Evolutionary conservation across 2,329 filamentous ascomycete genomes (phyloP), one percentile per base, ranked within the genome.

Genomic region (Phialocephala subalpina): DNA sequence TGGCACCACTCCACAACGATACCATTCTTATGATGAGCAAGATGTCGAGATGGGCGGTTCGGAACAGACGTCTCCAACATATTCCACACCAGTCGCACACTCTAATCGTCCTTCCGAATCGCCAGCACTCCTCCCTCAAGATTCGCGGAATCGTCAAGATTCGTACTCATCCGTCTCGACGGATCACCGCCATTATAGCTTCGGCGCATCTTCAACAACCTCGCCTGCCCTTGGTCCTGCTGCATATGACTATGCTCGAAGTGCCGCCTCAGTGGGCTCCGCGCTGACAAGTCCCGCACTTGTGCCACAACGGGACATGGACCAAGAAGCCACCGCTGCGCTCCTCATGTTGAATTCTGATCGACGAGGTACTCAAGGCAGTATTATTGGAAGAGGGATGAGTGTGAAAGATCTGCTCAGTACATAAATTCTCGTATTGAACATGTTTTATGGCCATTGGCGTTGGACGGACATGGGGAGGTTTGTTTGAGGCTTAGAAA

Each of bases 261-360:
- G 18, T 77, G 66, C 57, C 40, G 61, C 69, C n/a, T 69, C 68
- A 1, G 53, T 71, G 2, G 83, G 80, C 1, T 90, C 84, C 58
- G 80, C 85, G 0, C 75, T 88, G 66, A 88, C 89, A 6, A 89
- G 87, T 68, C 87, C 87, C 1, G 83, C 83, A 8, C 76, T 90
- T 53, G 75, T 79, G 22, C 86, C 87, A 0, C 84, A 86, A 33
- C 79, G 80, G 22, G 88, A 92, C 68, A 90, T 73, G 38, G 75
- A 87, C 73, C 80, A 81, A 40, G 86, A 89, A 58, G 94, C 93
- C 0, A 96, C 93, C 8, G 90, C 93, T 14, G 94, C 94, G 2
- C 78, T 97, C 72, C 79, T 97, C 77, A 97, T 97, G 94, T 82
- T 97, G 66, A 97, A 94, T 71, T 88, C 84, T 62, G 93, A 96